Evolutionary conservation across 176 grass and related monocot species (phyloP), one percentile per base, ranked within the genome.

Genomic region (Carex myosuroides): DNA sequence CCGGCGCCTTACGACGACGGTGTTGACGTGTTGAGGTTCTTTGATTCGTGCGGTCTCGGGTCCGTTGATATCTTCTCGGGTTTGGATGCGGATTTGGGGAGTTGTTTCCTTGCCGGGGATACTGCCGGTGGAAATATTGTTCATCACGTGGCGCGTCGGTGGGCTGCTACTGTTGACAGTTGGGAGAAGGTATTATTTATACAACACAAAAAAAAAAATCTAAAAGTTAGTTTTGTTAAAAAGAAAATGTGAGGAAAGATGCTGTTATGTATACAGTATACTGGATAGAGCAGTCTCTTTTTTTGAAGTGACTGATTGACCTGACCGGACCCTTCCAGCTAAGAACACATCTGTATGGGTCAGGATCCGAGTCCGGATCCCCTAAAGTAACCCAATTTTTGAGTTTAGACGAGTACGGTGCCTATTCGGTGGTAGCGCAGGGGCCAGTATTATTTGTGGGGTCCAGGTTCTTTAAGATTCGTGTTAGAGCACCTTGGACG

Each of bases 51-150:
- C 0, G 50, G 79, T 21, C 66, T 88, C 64, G 35, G 33, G 6
- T 66, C 33, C 0, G 54, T 42, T 60, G 79, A 37, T 13, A 21
- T 78, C 10, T 75, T 65, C 18, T 60, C 84, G 13, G 35, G 70
- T 18, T 61, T 83, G 22, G 71, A 48, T 16, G 67, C 79, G 20
- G 84, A 94, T 81, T 87, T 94, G 76, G 82, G 86, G 83, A 70
- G 60, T 66, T 80, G 83, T 85, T 97, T 92, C 87, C 79, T 97
- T 66, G 88, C 80, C 8, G 92, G 92, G 0, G 94, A 97, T 79
- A 92, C 84, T 84, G 90, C 94, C 3, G 94, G 94, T 7, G 94
- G 87, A 30, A 94, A 88, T 81, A 90, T 94, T 56, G 81, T 13
- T 20, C 91, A 97, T 56, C 92, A 94, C 63, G 86, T 94, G 52